Percentiles rank a stretch among this genome's conserved stretches.
These are phyloP conservation scores for Pseudopithomyces maydicus DNA, from an alignment of 2,329 filamentous ascomycete species.

Conservation along the genomic window DNA sequence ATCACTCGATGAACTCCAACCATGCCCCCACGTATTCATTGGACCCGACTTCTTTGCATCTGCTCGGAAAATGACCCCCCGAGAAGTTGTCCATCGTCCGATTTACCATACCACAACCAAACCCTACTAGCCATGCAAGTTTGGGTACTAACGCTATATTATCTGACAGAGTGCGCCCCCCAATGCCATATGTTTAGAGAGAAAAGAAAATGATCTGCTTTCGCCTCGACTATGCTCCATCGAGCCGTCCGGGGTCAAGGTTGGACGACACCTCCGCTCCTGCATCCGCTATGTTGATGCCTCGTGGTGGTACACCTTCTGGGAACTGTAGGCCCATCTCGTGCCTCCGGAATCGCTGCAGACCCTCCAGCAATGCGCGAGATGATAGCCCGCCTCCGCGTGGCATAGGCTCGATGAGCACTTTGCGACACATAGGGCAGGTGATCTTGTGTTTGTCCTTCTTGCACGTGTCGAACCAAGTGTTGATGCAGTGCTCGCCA, in stretches of 20 bases:
- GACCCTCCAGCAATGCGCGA: background rate
- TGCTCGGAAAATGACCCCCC: no score
- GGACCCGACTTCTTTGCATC: no score
- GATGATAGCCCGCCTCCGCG: background rate
- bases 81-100: no score
- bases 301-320: background rate
- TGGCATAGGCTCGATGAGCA: conserved; percentile 29
- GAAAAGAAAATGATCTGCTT: background rate
- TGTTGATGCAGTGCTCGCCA: conserved; percentile 42
- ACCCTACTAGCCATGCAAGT: background rate
- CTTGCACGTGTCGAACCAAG: conserved; percentile 44
- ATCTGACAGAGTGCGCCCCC: background rate
- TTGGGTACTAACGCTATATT: background rate
- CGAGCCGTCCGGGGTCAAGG: conserved; percentile 4
- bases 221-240: background rate
- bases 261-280: conserved; percentile 24
- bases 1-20: background rate
- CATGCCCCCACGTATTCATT: background rate
- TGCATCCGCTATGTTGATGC: conserved; percentile 11
- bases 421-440: conserved; percentile 44
- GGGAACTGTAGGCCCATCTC: background rate
- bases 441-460: conserved; percentile 44
- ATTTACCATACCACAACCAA: no score
- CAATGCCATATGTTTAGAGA: background rate
- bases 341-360: background rate